A percentile compares a stretch with the other conserved stretches of the same genome.
phyloP scores from a whole-genome alignment of 441 rosid species.

The Adansonia rubrostipa region DNA sequence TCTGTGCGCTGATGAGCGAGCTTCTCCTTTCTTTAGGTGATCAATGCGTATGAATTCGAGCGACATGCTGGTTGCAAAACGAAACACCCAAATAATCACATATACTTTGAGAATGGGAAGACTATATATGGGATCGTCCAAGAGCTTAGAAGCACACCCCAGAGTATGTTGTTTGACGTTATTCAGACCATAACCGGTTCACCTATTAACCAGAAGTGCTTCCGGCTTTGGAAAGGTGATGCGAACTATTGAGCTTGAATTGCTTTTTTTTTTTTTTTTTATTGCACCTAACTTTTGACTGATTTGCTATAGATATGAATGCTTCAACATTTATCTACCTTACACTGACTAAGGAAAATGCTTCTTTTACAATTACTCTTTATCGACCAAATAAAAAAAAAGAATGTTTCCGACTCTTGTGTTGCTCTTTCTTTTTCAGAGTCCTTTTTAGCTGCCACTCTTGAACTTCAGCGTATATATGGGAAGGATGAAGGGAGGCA shows the following conservation, averaged over 20 bases:
- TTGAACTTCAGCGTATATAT: conserved; percentile 83
- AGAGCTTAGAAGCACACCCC: conserved; percentile 77
- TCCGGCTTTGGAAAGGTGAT: conserved; percentile 75
- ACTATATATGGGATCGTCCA: conserved; percentile 78
- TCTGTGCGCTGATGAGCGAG: conserved; percentile 15
- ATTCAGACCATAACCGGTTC: conserved; percentile 75
- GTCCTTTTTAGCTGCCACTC: conserved; percentile 73
- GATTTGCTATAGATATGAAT: neutral
- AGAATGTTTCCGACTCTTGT: neutral
- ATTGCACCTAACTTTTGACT: neutral
- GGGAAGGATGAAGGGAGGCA: conserved; percentile 60
- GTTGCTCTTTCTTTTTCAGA: conserved; percentile 39
- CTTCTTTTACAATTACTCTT: neutral
- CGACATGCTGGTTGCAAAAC: conserved; percentile 87
- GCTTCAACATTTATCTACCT: neutral
- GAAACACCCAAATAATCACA: conserved; percentile 83
- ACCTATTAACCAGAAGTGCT: conserved; percentile 70
- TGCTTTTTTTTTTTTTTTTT: neutral
- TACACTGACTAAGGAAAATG: neutral
- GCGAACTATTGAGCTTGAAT: neutral
- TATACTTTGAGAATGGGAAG: conserved; percentile 81
- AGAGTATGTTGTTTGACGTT: conserved; percentile 62
- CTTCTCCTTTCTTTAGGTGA: conserved; percentile 43
- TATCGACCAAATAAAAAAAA: neutral
- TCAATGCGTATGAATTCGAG: conserved; percentile 85